Percentiles rank a stretch among this genome's conserved stretches.
phyloP scores from a whole-genome alignment of 2,329 filamentous ascomycete genomes.

The Coniochaeta prunicola region DNA sequence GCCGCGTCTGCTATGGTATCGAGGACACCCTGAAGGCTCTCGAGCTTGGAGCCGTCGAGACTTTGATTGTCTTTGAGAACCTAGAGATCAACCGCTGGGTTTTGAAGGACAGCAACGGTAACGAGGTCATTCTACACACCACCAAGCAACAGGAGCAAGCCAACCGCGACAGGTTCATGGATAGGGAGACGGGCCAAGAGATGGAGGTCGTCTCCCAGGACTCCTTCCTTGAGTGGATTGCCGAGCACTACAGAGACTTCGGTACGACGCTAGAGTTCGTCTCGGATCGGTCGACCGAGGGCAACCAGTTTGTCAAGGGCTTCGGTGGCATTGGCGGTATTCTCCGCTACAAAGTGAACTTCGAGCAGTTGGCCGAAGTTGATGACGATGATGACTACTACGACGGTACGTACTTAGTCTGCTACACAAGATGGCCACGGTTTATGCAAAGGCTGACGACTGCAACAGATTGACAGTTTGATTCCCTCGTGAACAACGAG shows the following conservation, averaged over 20 bases:
- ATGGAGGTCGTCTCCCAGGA: slow-evolving; percentile 88
- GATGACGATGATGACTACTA: slow-evolving; percentile 92
- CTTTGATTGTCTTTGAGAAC: slow-evolving; percentile 94
- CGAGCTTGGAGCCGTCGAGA: slow-evolving; percentile 92
- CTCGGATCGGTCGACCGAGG: slow-evolving; percentile 93
- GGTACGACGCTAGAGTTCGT: slow-evolving; percentile 95
- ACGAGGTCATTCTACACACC: slow-evolving; percentile 73
- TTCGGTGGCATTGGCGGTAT: slow-evolving; percentile 77
- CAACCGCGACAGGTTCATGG: slow-evolving; percentile 80
- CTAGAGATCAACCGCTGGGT: slow-evolving; percentile 89
- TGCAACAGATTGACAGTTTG: slow-evolving; percentile 73
- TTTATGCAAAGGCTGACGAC: not conserved
- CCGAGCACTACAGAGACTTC: slow-evolving; percentile 93
- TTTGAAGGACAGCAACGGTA: slow-evolving; percentile 70
- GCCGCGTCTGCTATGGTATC: slow-evolving; percentile 95
- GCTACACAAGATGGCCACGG: not conserved
- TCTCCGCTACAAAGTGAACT: slow-evolving; percentile 99
- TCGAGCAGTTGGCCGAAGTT: slow-evolving; percentile 92
- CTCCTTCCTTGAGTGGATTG: slow-evolving; percentile 98
- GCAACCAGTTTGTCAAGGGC: slow-evolving; percentile 99
- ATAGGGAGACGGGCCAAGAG: slow-evolving; percentile 91
- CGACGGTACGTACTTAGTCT: slow-evolving; percentile 37
- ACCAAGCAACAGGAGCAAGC: slow-evolving; percentile 74
- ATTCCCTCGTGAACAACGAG: slow-evolving; percentile 83
- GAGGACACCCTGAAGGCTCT: slow-evolving; percentile 96